Conservation (phyloP, 2,329 filamentous ascomycete genomes). For the Ramularia collo-cygni region DNA sequence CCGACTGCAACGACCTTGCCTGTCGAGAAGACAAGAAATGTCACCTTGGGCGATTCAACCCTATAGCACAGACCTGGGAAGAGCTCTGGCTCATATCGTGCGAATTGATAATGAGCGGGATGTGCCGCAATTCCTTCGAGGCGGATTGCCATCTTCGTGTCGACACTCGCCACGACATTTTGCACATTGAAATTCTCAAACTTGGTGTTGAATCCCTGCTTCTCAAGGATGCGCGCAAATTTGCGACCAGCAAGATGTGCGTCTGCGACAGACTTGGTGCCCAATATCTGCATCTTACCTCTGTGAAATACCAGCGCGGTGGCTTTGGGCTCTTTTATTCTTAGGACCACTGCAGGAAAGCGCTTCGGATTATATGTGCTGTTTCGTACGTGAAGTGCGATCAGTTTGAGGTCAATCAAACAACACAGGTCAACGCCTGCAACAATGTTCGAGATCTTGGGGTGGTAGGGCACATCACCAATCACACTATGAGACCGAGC, state of each 20-base stretch:
- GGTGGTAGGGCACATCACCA: background rate
- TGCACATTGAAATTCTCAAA: slow-evolving; percentile 92
- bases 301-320: slow-evolving; percentile 82
- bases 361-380: slow-evolving; percentile 89
- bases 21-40: slow-evolving; percentile 57
- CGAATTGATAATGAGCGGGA: slow-evolving; percentile 53
- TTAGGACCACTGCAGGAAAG: slow-evolving; percentile 89
- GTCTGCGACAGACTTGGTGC: slow-evolving; percentile 82
- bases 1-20: slow-evolving; percentile 86
- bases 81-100: slow-evolving; percentile 82
- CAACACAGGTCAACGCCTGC: slow-evolving; percentile 86
- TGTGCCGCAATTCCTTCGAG: slow-evolving; percentile 77
- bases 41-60: slow-evolving; percentile 83
- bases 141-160: slow-evolving; percentile 86
- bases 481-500: too few relatives aligned
- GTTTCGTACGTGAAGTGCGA: slow-evolving; percentile 80
- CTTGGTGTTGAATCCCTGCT: slow-evolving; percentile 84
- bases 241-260: slow-evolving; percentile 81
- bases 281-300: slow-evolving; percentile 90
- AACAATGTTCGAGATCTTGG: slow-evolving; percentile 62
- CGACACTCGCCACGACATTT: slow-evolving; percentile 84
- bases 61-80: slow-evolving; percentile 88
- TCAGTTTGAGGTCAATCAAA: slow-evolving; percentile 82
- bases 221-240: slow-evolving; percentile 85
- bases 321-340: slow-evolving; percentile 83